Evolutionary conservation across 306 rosid genomes (phyloP), one percentile per base, ranked within the genome.

Genomic region (Cyclanthera cordifolia): DNA sequence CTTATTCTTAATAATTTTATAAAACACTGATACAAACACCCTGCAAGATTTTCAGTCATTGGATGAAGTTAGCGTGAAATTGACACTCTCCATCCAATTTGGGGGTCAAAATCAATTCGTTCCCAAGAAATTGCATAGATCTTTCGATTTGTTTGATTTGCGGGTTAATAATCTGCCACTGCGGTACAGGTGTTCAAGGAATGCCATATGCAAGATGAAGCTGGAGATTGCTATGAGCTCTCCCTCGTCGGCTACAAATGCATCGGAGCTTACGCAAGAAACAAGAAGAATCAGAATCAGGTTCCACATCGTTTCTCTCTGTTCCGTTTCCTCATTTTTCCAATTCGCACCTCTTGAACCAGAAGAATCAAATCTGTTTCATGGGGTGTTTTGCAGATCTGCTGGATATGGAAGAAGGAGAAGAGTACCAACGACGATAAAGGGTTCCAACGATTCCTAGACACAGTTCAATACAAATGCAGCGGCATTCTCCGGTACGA

Each of bases 201-300:
- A 59, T 80, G 88, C 73, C 77, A 73, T 58, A 51, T 73, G 77
- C 53, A 9, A 67, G 95, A 90, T 77, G 77, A 16, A 53, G 73
- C 82, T 56, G 99, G 94, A 24, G 84, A 79, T 78, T 83, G 85
- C 71, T 93, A 81, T 58, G 99, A 93, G 72, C 87, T 93, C 68
- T 80, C 96, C 79, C 95, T 93, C 30, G 85, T 90, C 69, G 85
- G 96, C 72, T 86, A 87, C 80, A 93, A 93, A 74, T 93, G 99
- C 70, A 87, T 93, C 71, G 94, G 99, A 59, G 99, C 99, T 71
- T 93, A 93, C 78, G 99, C 90, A 45, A 73, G 95, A 52, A 93
- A 80, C 64, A 93, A 93, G 69, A 93, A 80, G 86, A 93, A 87
- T 83, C 99, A 93, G 75, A 93, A 93, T 77, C 99, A 93, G 86